Evolutionary conservation across 139 green algal genomes (phyloP), one percentile per base, ranked within the genome.

Genomic region (Picochlorum costavermella): DNA sequence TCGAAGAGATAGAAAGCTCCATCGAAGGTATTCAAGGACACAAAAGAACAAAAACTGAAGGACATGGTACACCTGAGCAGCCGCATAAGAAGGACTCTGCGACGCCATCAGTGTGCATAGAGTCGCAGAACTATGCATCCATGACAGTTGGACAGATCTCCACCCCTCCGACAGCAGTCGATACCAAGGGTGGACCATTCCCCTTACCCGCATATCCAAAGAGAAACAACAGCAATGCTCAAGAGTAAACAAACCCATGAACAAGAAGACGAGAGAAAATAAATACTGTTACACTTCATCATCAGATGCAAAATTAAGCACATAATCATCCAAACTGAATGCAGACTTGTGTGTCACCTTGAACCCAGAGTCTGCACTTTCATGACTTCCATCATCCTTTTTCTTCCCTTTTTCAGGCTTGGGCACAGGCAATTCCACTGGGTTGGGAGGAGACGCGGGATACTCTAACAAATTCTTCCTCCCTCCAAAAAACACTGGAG

Each of bases 311-410:
- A 63, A 74, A 23, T 46, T 60, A 6, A 74, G 17, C 30, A 74
- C 60, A 48, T 70, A 74, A 12, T 65, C 55, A 28, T 74, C 68
- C 49, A 74, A 36, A 37, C 56, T 59, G 33, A 66, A 60, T 14
- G 40, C 26, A 25, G 13, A 36, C 45, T 29, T 30, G 16, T 36
- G 44, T 16, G n/a, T 30, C 36, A 25, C 14, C 44, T 72, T 56
- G 30, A 51, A 48, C 17, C 9, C 13, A 49, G 28, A 23, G 6
- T 62, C 56, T 17, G 69, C 60, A 26, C 26, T 40, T 8, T 45
- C 59, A 13, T 70, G 33, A n/a, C 30, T 14, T 44, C 56, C n/a
- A 60, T 33, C 17, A 43, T 37, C 56, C 53, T 33, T 60, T 28
- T 46, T 60, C 2, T 56, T 53, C 12, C 48, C 6, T 28, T 61